A percentile compares a stretch with the other conserved stretches of the same genome.
These are phyloP conservation scores for Acephala macrosclerotiorum DNA, from an alignment of 2,329 filamentous ascomycete genomes.

Conservation along the genomic window DNA sequence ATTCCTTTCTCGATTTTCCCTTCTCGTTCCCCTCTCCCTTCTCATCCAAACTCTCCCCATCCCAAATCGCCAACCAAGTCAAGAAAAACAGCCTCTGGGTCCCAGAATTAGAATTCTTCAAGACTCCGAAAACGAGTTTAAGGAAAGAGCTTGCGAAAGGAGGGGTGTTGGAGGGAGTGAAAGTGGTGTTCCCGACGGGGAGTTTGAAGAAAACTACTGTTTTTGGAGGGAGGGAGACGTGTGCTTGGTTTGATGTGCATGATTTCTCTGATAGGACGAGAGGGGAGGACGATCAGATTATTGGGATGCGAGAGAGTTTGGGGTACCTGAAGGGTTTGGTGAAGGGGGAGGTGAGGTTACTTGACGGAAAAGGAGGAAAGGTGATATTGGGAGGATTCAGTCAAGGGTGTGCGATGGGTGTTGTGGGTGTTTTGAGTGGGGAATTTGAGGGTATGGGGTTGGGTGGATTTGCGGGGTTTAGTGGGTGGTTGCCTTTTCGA, in stretches of 20 bases:
- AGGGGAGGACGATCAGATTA: slow-evolving; percentile 20
- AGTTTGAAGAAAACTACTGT: slow-evolving; percentile 28
- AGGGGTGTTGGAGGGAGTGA: slow-evolving; percentile 15
- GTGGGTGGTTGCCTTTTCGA: slow-evolving; percentile 40
- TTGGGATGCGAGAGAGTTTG: slow-evolving; percentile 21
- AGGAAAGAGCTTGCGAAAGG: neutral
- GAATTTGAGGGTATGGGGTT: slow-evolving; percentile 22
- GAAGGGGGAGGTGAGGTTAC: slow-evolving; percentile 1
- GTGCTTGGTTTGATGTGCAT: slow-evolving; percentile 42
- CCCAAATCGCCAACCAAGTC: neutral
- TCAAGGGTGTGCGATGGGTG: slow-evolving; percentile 36
- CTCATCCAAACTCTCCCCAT: slow-evolving; percentile 21
- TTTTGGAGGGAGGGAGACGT: slow-evolving; percentile 28
- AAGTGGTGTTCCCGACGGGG: slow-evolving; percentile 38
- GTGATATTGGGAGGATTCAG: slow-evolving; percentile 35
- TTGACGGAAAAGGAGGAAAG: neutral
- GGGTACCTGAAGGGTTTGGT: slow-evolving; percentile 26
- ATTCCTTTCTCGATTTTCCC: neutral
- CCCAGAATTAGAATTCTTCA: neutral
- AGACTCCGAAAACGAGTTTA: neutral
- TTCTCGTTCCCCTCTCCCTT: neutral
- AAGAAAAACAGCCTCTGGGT: neutral
- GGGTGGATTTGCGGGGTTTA: slow-evolving; percentile 32
- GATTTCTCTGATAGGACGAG: slow-evolving; percentile 36
- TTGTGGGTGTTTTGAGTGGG: slow-evolving; percentile 32